These are phyloP conservation scores for Melampsora americana DNA, from an alignment of 1,284 basidiomycete genomes.

Conservation along the genomic window DNA sequence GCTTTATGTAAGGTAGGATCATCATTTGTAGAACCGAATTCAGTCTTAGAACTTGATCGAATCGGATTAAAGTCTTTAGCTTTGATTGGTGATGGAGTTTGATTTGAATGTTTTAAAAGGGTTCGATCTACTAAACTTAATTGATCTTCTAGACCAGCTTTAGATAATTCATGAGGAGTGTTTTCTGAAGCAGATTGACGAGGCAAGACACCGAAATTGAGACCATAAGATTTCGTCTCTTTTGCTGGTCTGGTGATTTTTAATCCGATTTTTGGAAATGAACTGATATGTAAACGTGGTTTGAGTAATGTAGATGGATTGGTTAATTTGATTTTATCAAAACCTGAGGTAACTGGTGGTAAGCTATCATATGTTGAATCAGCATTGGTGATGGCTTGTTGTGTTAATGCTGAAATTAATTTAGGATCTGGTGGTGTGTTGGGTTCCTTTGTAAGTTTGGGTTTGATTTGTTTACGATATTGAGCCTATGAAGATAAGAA, in stretches of 20 bases:
- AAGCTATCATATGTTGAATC: conserved; percentile 34
- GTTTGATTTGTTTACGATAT: neutral
- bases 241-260: conserved; percentile 32
- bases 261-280: conserved; percentile 23
- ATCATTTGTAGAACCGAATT: conserved; percentile 21
- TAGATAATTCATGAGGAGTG: neutral
- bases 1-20: conserved; percentile 38
- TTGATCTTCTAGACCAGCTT: neutral
- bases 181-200: neutral
- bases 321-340: conserved; percentile 23
- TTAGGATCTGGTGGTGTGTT: neutral
- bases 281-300: conserved; percentile 23
- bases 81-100: neutral
- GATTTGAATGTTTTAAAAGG: neutral
- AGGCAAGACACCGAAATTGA: conserved; percentile 35
- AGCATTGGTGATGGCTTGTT: conserved; percentile 31
- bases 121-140: neutral
- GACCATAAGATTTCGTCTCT: conserved; percentile 34
- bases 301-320: conserved; percentile 21
- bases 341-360: conserved; percentile 27
- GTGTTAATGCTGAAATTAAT: conserved; percentile 22
- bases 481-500: neutral
- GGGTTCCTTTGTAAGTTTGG: neutral
- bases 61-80: neutral
- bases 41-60: neutral